Base-by-base conservation (phyloP, 148 eudicot species). In the Vaccinium corymbosum region DNA sequence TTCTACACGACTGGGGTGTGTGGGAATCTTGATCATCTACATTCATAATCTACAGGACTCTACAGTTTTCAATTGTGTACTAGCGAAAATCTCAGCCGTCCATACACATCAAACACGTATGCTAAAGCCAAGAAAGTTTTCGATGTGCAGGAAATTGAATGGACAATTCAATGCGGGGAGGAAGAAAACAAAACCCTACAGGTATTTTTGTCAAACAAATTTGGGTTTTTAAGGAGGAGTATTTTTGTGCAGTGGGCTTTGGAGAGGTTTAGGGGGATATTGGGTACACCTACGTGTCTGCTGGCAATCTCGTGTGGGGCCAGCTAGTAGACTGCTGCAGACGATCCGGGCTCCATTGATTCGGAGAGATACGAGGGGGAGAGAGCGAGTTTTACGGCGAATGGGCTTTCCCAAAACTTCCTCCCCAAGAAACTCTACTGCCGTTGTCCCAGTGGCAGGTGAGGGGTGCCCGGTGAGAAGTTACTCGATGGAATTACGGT, bases 11-110 rank as follows among this genome's bases (percentile, higher is more conserved):
- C 2, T 22, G 74, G 11, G 27, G 57, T 8, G 53, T 56, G 35
- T 8, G 53, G 59, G 72, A 74, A 51, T 14, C 73, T 14, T 14
- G 29, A 78, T 61, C 22, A 75, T 86, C 76, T 87, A 83, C 78
- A 66, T 76, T 68, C 73, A 64, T 27, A 68, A 27, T 12, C 73
- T 22, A 20, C n/a, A n/a, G 9, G 8, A 2, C 29, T n/a, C 70
- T 27, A 25, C 42, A 68, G 73, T 14, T 4, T 13, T 13, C 73
- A 1, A 29, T 27, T 3, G 72, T 25, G 35, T 25, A 13, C 16
- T n/a, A 0, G 27, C 12, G 17, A 11, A 2, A 66, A 66, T 66
- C 72, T 25, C 72, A 66, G 12, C 72, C 72, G 72, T 66, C 72
- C 35, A 27, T 3, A 12, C 35, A 1, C 25, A 32, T 22, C 29